Percentiles rank a stretch among this genome's conserved stretches.
These are phyloP conservation scores for Lavandula angustifolia DNA, from an alignment of 257 asterid genomes.

Conservation along the genomic window DNA sequence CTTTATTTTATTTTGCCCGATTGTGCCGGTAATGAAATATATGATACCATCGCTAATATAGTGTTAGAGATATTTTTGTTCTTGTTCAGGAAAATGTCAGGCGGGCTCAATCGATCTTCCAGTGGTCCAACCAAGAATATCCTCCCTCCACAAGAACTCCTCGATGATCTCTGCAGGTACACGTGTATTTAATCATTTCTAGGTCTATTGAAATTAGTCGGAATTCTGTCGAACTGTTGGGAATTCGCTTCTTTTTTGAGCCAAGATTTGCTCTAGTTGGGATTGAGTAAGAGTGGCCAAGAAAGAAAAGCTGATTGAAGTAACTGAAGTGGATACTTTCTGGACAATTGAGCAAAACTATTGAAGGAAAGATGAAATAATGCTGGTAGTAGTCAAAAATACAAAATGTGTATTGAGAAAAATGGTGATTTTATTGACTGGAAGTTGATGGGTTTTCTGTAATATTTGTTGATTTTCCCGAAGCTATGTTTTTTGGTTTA, in stretches of 20 bases:
- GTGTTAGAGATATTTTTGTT: background rate
- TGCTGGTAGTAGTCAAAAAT: background rate
- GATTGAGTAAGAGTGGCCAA: background rate
- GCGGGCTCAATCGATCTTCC: constrained; percentile 64
- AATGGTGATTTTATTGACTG: background rate
- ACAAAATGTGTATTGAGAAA: background rate
- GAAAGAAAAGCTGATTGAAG: background rate
- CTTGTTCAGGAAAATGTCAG: constrained; percentile 43
- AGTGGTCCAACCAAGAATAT: constrained; percentile 66
- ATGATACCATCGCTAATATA: no score
- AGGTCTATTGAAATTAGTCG: background rate
- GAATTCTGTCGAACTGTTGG: background rate
- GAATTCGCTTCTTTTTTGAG: background rate
- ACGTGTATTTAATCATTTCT: background rate
- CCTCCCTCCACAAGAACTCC: constrained; percentile 95
- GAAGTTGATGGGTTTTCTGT: constrained; percentile 4
- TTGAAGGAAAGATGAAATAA: background rate
- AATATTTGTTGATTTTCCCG: background rate
- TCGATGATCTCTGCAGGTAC: constrained; percentile 97
- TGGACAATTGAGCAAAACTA: background rate
- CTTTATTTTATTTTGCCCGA: no score
- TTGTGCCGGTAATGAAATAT: no score
- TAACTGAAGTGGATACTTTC: background rate
- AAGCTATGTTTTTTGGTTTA: constrained; percentile 6
- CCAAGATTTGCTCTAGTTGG: background rate